Conservation (phyloP, 768 basidiomycete species). For the Kwoniella dejecticola region DNA sequence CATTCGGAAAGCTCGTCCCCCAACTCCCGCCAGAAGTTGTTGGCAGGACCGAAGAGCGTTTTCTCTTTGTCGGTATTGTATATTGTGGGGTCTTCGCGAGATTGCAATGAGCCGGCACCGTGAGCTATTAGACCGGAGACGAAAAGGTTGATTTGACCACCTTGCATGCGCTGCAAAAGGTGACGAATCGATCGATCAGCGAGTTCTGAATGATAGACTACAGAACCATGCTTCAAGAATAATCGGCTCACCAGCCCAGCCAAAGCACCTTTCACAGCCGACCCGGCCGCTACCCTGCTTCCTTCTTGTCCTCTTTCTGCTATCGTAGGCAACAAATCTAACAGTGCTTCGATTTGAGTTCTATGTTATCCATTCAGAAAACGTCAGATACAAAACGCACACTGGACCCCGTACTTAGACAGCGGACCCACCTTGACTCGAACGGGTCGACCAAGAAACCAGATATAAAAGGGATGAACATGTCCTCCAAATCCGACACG, state of each 20-base stretch:
- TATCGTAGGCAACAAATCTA: constrained; percentile 67
- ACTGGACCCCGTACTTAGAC: too few relatives aligned
- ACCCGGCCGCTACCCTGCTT: constrained; percentile 70
- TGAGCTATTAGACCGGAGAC: constrained; percentile 68
- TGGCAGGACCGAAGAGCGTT: constrained; percentile 74
- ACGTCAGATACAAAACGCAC: background rate
- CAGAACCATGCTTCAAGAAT: too few relatives aligned
- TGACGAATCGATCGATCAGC: background rate
- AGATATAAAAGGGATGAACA: constrained; percentile 74
- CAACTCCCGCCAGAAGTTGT: constrained; percentile 73
- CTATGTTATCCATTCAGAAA: constrained; percentile 55
- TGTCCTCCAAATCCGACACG: constrained; percentile 86
- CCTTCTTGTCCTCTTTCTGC: constrained; percentile 59
- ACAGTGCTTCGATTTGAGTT: constrained; percentile 66
- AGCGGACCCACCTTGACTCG: constrained; percentile 65
- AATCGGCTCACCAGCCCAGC: constrained; percentile 66
- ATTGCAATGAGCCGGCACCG: constrained; percentile 70
- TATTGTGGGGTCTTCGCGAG: constrained; percentile 65
- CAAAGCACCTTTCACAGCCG: constrained; percentile 71
- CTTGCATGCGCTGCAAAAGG: constrained; percentile 52
- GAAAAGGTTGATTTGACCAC: constrained; percentile 77
- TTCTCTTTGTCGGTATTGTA: constrained; percentile 87
- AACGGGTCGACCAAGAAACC: constrained; percentile 76
- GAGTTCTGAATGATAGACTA: too few relatives aligned
- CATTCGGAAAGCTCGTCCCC: constrained; percentile 86